Conservation (phyloP, 257 asterid genomes). For the Solanum acaule region DNA sequence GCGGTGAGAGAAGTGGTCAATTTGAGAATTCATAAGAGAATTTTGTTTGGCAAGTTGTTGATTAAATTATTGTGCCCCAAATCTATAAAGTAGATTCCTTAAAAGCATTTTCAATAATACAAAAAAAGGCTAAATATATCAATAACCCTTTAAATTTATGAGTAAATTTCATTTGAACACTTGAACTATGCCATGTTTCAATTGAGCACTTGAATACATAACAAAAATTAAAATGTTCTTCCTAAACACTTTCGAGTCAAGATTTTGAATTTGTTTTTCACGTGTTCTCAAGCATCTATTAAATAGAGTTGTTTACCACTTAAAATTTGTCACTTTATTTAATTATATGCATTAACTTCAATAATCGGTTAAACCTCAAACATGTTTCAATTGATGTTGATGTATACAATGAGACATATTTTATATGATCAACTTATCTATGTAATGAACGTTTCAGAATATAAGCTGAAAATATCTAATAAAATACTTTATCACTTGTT, state of each 20-base stretch:
- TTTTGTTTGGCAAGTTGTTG: neutral
- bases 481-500: neutral
- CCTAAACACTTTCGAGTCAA: neutral
- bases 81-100: neutral
- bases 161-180: neutral
- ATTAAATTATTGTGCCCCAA: neutral
- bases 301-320: neutral
- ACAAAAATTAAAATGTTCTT: neutral
- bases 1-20: neutral
- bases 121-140: neutral
- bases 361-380: neutral
- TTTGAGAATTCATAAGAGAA: neutral
- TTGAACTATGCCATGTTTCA: accelerated
- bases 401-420: neutral
- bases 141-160: neutral
- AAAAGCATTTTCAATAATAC: neutral
- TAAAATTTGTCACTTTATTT: neutral
- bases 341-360: neutral
- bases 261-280: neutral
- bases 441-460: neutral
- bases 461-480: neutral
- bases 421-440: neutral
- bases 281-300: neutral
- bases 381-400: neutral
- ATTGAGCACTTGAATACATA: neutral